Conservation (phyloP, 805 yeast genomes). For the Vanderwaltozyma tropicalis region DNA sequence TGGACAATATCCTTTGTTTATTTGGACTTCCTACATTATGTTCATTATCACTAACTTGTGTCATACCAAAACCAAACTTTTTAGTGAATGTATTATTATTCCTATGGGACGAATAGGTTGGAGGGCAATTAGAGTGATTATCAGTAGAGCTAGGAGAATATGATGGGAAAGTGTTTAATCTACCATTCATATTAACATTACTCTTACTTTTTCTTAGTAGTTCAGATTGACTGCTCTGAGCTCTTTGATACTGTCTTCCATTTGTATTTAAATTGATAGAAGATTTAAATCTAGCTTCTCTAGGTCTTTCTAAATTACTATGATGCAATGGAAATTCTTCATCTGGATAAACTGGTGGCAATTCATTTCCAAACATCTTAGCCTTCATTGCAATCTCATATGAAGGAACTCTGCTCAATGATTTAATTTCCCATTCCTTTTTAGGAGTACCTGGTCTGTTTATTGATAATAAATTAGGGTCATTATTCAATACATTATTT, state of each 20-base stretch:
- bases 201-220: too few relatives aligned
- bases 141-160: constrained; percentile 9
- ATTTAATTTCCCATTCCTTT: constrained; percentile 34
- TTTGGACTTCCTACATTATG: too few relatives aligned
- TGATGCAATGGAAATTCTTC: background rate
- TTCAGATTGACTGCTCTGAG: too few relatives aligned
- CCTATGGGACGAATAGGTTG: constrained; percentile 2
- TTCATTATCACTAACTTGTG: constrained; percentile 8
- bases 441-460: constrained; percentile 15
- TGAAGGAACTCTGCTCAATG: constrained; percentile 68
- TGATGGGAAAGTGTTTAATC: constrained; percentile 10
- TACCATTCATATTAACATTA: too few relatives aligned
- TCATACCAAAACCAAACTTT: constrained; percentile 23
- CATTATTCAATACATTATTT: too few relatives aligned
- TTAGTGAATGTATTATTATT: constrained; percentile 14
- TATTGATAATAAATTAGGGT: constrained; percentile 38
- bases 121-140: constrained; percentile 4
- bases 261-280: constrained; percentile 9
- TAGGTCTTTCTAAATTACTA: constrained; percentile 17
- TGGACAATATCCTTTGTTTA: too few relatives aligned
- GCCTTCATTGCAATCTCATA: constrained; percentile 67
- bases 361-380: constrained; percentile 36
- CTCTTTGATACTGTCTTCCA: too few relatives aligned
- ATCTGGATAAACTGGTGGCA: constrained; percentile 58
- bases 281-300: constrained; percentile 18